These are phyloP conservation scores for Diaporthe amygdali DNA, from an alignment of 2,329 filamentous ascomycete genomes.

Conservation along the genomic window DNA sequence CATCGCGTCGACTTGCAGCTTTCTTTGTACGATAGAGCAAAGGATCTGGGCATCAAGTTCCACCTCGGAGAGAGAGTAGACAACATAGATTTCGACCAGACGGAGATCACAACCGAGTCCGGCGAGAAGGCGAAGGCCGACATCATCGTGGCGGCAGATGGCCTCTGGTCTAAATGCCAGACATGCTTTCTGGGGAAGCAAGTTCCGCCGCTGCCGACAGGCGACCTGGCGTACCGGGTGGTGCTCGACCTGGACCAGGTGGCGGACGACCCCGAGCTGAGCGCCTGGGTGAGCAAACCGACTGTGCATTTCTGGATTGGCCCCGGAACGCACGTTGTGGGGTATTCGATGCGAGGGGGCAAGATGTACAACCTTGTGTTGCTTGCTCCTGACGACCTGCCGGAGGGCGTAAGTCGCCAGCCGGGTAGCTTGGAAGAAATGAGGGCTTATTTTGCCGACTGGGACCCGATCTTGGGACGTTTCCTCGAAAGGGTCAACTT, in stretches of 20 bases:
- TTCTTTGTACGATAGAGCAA: slow-evolving; percentile 55
- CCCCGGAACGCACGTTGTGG: slow-evolving; percentile 64
- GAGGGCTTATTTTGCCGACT: slow-evolving; percentile 61
- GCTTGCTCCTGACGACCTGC: slow-evolving; percentile 64
- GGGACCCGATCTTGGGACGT: slow-evolving; percentile 63
- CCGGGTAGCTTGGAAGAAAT: slow-evolving; percentile 65
- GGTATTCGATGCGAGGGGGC: slow-evolving; percentile 65
- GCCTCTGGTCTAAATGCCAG: slow-evolving; percentile 65
- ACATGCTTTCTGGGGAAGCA: slow-evolving; percentile 50
- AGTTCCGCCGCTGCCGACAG: slow-evolving; percentile 60
- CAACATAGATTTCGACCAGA: slow-evolving; percentile 51
- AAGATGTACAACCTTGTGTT: slow-evolving; percentile 70
- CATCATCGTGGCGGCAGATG: slow-evolving; percentile 67
- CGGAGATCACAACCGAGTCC: slow-evolving; percentile 43
- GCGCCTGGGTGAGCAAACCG: slow-evolving; percentile 56
- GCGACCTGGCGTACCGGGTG: slow-evolving; percentile 70
- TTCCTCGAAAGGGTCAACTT: slow-evolving; percentile 56
- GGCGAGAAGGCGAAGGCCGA: slow-evolving; percentile 51
- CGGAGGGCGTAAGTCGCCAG: slow-evolving; percentile 50
- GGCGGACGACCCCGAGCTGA: slow-evolving; percentile 51
- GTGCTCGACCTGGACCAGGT: slow-evolving; percentile 59
- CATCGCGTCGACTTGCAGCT: slow-evolving; percentile 67
- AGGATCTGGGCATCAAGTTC: slow-evolving; percentile 57
- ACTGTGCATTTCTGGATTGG: slow-evolving; percentile 68
- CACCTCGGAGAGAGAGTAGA: slow-evolving; percentile 52